Percentiles rank a stretch among this genome's conserved stretches.
These are phyloP conservation scores for Aspergillus flavus DNA, from an alignment of 2,329 filamentous ascomycete genomes.

Conservation along the genomic window DNA sequence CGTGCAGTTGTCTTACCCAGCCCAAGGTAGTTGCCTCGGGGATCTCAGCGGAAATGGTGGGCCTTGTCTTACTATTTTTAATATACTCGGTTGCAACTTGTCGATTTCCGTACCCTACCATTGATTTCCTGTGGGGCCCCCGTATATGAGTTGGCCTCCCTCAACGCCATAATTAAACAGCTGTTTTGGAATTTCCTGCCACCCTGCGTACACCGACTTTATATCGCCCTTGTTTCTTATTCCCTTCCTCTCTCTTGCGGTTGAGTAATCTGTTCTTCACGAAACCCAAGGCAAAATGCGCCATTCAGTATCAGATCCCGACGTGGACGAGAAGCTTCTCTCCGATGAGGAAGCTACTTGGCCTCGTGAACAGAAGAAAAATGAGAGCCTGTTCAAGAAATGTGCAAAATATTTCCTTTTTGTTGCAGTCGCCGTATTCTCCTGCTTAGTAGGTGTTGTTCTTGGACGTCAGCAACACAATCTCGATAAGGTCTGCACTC, in stretches of 20 bases:
- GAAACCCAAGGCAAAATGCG: not conserved
- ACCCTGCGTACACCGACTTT: not conserved
- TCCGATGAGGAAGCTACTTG: slow-evolving; percentile 10
- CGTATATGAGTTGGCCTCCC: not conserved
- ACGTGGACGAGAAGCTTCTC: slow-evolving; percentile 11
- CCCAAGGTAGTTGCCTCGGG: not conserved
- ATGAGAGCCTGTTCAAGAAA: not conserved
- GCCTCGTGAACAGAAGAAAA: slow-evolving; percentile 1
- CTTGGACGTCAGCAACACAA: slow-evolving; percentile 18
- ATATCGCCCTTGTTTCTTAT: not conserved
- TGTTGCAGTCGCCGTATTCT: slow-evolving; percentile 18
- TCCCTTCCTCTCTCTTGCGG: not conserved
- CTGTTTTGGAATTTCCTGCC: not conserved
- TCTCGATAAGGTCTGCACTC: slow-evolving; percentile 25
- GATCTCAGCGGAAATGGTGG: not conserved
- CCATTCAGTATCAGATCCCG: not conserved
- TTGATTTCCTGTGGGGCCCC: not conserved
- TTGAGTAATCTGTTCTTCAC: no score
- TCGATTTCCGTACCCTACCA: not conserved
- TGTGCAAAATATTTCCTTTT: slow-evolving; percentile 19
- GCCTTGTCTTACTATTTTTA: slow-evolving; percentile 5
- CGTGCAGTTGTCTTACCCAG: slow-evolving; percentile 1
- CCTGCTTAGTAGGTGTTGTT: slow-evolving; percentile 22
- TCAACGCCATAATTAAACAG: not conserved
- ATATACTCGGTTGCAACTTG: not conserved